A percentile compares a stretch with the other conserved stretches of the same genome.
Evolutionary conservation across 257 asterid species (phyloP).

Genomic region (Primulina tabacum): DNA sequence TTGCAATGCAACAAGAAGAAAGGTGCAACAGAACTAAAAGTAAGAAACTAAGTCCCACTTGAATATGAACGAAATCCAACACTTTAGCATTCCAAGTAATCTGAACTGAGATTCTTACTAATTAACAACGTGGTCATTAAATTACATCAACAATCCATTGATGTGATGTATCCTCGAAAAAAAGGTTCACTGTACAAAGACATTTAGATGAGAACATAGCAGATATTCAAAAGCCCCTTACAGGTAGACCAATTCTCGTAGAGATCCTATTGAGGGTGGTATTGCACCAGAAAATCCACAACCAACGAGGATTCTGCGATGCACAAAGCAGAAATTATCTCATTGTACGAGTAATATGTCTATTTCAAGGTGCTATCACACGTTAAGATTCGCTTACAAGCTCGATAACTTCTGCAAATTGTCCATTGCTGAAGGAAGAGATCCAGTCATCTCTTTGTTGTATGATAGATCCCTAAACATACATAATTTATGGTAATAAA

Average conservation of each 20-base stretch:
- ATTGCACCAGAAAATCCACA: slow-evolving; percentile 44
- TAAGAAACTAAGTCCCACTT: too few species aligned
- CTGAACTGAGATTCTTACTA: background rate
- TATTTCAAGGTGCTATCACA: background rate
- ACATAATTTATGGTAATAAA: background rate
- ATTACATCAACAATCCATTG: too few species aligned
- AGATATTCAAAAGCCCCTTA: slow-evolving; percentile 26
- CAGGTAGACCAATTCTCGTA: slow-evolving; percentile 35
- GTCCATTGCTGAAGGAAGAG: slow-evolving; percentile 42
- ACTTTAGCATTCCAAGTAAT: too few species aligned
- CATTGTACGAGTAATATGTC: background rate
- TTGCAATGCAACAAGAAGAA: background rate
- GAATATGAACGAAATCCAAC: too few species aligned
- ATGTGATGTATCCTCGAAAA: too few species aligned
- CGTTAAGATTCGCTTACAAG: slow-evolving; percentile 36
- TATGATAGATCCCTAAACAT: slow-evolving; percentile 48
- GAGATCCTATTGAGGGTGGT: slow-evolving; percentile 46
- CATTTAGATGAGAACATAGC: too few species aligned
- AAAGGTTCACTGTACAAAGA: too few species aligned
- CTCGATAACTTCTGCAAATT: slow-evolving; percentile 32
- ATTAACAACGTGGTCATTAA: background rate
- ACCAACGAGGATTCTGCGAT: slow-evolving; percentile 45
- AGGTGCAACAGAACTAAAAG: background rate
- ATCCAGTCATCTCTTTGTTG: slow-evolving; percentile 36
- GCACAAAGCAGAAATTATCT: slow-evolving; percentile 17